phyloP scores from a whole-genome alignment of 768 basidiomycete species.

The Coprinopsis cinerea region DNA sequence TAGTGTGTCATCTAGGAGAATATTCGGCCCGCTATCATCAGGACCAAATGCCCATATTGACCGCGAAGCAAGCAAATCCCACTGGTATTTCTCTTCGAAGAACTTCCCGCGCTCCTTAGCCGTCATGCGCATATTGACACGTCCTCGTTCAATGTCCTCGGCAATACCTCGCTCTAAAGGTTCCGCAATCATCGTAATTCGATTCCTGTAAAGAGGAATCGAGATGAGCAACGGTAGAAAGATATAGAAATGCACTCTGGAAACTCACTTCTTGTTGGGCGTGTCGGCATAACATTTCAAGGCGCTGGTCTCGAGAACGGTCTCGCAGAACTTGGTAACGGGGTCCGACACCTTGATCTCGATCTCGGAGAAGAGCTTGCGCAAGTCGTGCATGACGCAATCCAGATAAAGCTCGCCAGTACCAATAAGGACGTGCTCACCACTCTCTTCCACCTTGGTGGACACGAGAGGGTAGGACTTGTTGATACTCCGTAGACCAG shows the following conservation, averaged over 20 bases:
- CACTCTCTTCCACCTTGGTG: slow-evolving; percentile 97
- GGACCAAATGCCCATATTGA: slow-evolving; percentile 99
- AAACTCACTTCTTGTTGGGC: slow-evolving; percentile 93
- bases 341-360: slow-evolving; percentile 99
- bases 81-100: slow-evolving; percentile 96
- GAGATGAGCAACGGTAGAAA: slow-evolving; percentile 8
- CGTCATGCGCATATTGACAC: slow-evolving; percentile 91
- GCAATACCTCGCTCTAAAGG: slow-evolving; percentile 94
- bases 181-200: slow-evolving; percentile 98
- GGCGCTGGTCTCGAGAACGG: slow-evolving; percentile 95
- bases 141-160: slow-evolving; percentile 92
- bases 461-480: slow-evolving; percentile 93
- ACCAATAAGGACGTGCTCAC: slow-evolving; percentile 94
- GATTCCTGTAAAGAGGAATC: slow-evolving; percentile 60
- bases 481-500: slow-evolving; percentile 93
- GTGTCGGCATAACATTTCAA: slow-evolving; percentile 99
- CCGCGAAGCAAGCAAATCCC: slow-evolving; percentile 94
- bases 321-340: slow-evolving; percentile 97
- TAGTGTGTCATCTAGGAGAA: slow-evolving; percentile 91
- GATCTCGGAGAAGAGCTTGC: slow-evolving; percentile 91
- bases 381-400: slow-evolving; percentile 93
- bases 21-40: slow-evolving; percentile 90
- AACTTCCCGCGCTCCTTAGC: slow-evolving; percentile 92
- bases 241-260: slow-evolving; percentile 2
- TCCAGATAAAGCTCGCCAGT: slow-evolving; percentile 97